Evolutionary conservation across 2,329 filamentous ascomycete species (phyloP).

Genomic region (Pyrenophora teres): DNA sequence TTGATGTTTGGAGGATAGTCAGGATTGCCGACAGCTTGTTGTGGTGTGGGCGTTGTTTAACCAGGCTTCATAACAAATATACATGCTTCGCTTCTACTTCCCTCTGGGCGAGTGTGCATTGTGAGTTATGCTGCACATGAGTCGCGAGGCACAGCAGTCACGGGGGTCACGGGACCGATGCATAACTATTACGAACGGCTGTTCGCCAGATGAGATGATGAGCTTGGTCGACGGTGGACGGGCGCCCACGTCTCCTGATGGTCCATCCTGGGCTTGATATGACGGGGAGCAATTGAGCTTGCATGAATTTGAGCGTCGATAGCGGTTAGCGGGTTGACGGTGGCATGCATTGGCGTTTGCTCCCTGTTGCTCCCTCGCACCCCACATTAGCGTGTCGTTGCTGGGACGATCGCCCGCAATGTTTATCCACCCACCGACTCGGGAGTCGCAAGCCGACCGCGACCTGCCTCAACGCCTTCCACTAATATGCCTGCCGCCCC

Average conservation of each 20-base stretch:
- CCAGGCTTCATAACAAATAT: slow-evolving; percentile 9
- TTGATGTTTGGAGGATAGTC: neutral
- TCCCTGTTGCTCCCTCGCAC: slow-evolving; percentile 5
- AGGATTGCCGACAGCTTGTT: neutral
- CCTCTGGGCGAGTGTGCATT: no score
- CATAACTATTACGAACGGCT: no score
- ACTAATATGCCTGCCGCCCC: slow-evolving; percentile 27
- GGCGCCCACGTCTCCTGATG: neutral
- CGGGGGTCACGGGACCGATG: no score
- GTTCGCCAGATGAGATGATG: no score
- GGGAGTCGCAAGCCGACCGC: slow-evolving; percentile 14
- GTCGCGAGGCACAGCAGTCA: no score
- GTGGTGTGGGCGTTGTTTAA: slow-evolving; percentile 1
- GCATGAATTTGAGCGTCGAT: slow-evolving; percentile 11
- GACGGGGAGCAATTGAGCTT: neutral
- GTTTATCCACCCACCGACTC: slow-evolving; percentile 20
- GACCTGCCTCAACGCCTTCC: slow-evolving; percentile 19
- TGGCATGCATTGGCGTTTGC: slow-evolving; percentile 15
- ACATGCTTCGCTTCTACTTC: slow-evolving; percentile 8
- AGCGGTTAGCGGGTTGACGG: slow-evolving; percentile 5
- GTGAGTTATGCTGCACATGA: no score
- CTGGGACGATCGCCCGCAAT: slow-evolving; percentile 20
- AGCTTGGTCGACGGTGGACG: no score
- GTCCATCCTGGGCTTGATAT: neutral
- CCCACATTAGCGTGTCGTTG: slow-evolving; percentile 23